Evolutionary conservation across 768 basidiomycete species (phyloP).

Genomic region (Suillus cothurnatus): DNA sequence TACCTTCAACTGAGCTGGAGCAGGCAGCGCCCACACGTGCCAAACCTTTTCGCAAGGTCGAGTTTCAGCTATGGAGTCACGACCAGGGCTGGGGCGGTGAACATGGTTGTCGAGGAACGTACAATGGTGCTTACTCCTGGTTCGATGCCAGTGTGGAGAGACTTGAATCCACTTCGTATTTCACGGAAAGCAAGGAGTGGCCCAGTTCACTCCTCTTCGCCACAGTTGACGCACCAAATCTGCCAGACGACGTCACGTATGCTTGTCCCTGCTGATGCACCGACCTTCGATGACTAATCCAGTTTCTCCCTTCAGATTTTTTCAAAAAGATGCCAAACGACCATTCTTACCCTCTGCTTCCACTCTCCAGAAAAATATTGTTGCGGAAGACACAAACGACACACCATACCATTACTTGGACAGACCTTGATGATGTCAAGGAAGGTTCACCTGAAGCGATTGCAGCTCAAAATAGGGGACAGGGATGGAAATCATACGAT

Average conservation of each 20-base stretch:
- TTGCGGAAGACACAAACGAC: not conserved
- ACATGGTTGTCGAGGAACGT: not conserved
- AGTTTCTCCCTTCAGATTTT: not conserved
- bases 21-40: not conserved
- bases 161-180: not conserved
- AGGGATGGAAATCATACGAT: constrained; percentile 11
- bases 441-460: constrained; percentile 8
- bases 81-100: constrained; percentile 4
- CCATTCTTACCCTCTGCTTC: not conserved
- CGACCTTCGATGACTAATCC: not conserved
- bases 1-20: not conserved
- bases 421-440: constrained; percentile 4
- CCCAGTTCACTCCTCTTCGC: constrained; percentile 4
- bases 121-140: constrained; percentile 5
- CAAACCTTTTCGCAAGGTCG: constrained; percentile 3
- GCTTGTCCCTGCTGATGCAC: not conserved
- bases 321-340: not conserved
- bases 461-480: constrained; percentile 1
- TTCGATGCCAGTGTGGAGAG: constrained; percentile 4
- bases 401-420: constrained; percentile 9
- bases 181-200: not conserved
- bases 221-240: not conserved
- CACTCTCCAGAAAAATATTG: constrained; percentile 9
- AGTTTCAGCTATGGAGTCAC: constrained; percentile 13
- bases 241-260: not conserved